Conservation (phyloP, 176 grass and related monocot genomes). For the Chrysopogon serrulatus region DNA sequence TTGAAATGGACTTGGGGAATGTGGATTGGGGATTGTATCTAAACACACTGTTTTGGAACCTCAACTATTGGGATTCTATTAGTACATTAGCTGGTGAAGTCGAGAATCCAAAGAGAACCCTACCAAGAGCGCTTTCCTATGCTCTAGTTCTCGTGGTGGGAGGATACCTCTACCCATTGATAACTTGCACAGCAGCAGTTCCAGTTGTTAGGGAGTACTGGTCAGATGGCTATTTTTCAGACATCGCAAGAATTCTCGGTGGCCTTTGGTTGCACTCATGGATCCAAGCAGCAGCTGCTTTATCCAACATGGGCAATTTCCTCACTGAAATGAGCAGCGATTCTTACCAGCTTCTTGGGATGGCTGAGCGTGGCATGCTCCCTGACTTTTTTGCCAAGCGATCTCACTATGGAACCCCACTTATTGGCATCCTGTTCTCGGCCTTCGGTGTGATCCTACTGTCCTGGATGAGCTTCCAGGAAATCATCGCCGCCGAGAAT, state of each 20-base stretch:
- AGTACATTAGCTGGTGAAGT: slow-evolving; percentile 93
- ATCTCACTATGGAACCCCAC: slow-evolving; percentile 53
- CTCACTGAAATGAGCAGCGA: slow-evolving; percentile 92
- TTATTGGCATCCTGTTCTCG: slow-evolving; percentile 81
- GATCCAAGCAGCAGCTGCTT: slow-evolving; percentile 57
- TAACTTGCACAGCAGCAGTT: slow-evolving; percentile 65
- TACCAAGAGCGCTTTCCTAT: slow-evolving; percentile 79
- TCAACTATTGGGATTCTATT: slow-evolving; percentile 97
- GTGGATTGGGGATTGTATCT: slow-evolving; percentile 90
- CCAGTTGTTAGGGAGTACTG: slow-evolving; percentile 60
- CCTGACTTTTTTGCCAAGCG: slow-evolving; percentile 66
- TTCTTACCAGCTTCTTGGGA: slow-evolving; percentile 80
- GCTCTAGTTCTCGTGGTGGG: slow-evolving; percentile 66
- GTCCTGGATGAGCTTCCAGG: slow-evolving; percentile 89
- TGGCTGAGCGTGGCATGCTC: slow-evolving; percentile 80
- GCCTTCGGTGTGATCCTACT: slow-evolving; percentile 66
- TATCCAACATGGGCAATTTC: slow-evolving; percentile 94
- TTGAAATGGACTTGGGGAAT: slow-evolving; percentile 42
- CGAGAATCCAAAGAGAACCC: slow-evolving; percentile 64
- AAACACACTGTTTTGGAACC: slow-evolving; percentile 93
- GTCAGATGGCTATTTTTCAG: slow-evolving; percentile 82
- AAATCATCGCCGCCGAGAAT: slow-evolving; percentile 78
- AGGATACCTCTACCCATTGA: slow-evolving; percentile 75
- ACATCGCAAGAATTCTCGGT: slow-evolving; percentile 56
- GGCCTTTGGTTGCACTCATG: slow-evolving; percentile 72